Evolutionary conservation across 179 eudicot species (phyloP).

Genomic region (Corrigiola litoralis): DNA sequence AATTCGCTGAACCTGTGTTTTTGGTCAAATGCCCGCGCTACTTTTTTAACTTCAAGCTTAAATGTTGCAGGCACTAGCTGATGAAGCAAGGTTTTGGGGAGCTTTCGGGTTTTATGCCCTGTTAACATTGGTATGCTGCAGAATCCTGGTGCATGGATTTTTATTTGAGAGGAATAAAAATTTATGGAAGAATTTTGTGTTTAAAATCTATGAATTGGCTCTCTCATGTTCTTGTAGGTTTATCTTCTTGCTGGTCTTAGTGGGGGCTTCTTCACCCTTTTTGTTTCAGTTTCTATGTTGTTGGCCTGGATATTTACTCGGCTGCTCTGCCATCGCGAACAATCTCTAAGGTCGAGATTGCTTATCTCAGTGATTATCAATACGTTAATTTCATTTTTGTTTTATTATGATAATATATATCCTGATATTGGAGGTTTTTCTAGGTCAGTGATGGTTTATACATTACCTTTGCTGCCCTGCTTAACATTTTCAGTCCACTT

Average conservation of each 20-base stretch:
- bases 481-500: conserved; percentile 62
- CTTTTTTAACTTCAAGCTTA: conserved; percentile 6
- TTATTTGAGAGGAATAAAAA: not conserved
- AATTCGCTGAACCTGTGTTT: not conserved
- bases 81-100: conserved; percentile 87
- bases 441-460: conserved; percentile 71
- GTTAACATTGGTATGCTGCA: conserved; percentile 57
- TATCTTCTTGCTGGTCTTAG: conserved; percentile 68
- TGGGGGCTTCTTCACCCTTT: conserved; percentile 77
- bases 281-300: conserved; percentile 63
- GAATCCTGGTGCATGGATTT: not conserved
- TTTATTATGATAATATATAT: not conserved
- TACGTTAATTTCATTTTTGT: not conserved
- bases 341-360: conserved; percentile 56
- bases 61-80: conserved; percentile 54
- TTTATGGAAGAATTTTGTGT: not conserved
- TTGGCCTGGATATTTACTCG: conserved; percentile 62
- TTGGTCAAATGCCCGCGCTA: not conserved
- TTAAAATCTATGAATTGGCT: not conserved
- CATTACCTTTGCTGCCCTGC: conserved; percentile 67
- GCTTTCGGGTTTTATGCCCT: conserved; percentile 83
- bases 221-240: conserved; percentile 43
- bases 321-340: conserved; percentile 32
- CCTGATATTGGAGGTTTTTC: conserved; percentile 22
- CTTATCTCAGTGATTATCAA: not conserved